phyloP scores from a whole-genome alignment of 2,329 filamentous ascomycete species.

The Aspergillus sergii region DNA sequence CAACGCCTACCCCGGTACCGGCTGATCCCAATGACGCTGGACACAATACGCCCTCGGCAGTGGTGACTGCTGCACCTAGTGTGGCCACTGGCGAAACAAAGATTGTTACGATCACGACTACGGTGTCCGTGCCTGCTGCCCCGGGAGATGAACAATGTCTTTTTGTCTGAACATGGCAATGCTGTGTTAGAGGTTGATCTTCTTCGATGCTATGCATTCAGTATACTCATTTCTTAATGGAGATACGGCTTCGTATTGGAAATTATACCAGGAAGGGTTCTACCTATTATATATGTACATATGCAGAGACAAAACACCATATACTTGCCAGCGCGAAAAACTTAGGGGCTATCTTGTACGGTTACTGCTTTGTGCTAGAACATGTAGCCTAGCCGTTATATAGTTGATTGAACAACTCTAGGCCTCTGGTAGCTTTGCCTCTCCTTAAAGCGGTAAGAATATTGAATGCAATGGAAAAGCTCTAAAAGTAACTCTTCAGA shows the following conservation, averaged over 20 bases:
- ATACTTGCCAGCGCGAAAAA: too few relatives aligned
- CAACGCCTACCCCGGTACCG: constrained; percentile 9
- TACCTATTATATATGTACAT: too few relatives aligned
- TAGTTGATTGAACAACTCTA: too few relatives aligned
- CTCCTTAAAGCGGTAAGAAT: too few relatives aligned
- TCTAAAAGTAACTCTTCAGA: too few relatives aligned
- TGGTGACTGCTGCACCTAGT: background rate
- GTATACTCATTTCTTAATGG: background rate
- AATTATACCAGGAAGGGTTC: background rate
- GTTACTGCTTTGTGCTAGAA: too few relatives aligned
- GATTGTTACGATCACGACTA: background rate
- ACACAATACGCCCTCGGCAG: background rate
- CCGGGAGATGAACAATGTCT: background rate
- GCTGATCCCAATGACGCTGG: background rate
- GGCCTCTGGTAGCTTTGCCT: too few relatives aligned
- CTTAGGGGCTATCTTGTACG: too few relatives aligned
- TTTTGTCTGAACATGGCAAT: background rate
- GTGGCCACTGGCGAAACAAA: background rate
- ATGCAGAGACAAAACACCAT: too few relatives aligned
- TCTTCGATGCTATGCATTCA: background rate
- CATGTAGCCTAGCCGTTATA: too few relatives aligned
- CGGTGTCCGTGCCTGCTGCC: background rate
- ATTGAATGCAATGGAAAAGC: too few relatives aligned
- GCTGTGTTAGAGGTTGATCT: background rate
- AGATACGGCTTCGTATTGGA: background rate